phyloP scores from a whole-genome alignment of 1,284 basidiomycete genomes.

The Spongiforma sp. region DNA sequence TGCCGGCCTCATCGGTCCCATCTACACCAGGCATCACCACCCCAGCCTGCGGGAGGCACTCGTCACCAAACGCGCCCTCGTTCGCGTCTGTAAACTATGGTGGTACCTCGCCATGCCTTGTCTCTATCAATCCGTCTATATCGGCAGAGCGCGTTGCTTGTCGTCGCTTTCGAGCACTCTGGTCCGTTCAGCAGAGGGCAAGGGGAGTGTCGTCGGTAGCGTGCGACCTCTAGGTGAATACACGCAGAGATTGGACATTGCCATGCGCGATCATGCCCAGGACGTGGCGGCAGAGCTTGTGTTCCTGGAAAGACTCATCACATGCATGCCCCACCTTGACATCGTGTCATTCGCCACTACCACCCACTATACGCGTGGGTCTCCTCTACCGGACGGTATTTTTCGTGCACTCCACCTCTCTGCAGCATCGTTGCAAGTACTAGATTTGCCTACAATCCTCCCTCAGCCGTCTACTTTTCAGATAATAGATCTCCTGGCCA shows the following conservation, averaged over 20 bases:
- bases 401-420: slow-evolving; percentile 20
- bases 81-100: slow-evolving; percentile 47
- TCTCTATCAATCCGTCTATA: slow-evolving; percentile 40
- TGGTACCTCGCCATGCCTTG: slow-evolving; percentile 35
- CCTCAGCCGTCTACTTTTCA: not conserved
- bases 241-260: slow-evolving; percentile 41
- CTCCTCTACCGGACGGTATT: slow-evolving; percentile 8
- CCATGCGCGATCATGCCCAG: slow-evolving; percentile 30
- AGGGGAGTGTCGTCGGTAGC: slow-evolving; percentile 12
- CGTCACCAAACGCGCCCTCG: slow-evolving; percentile 40
- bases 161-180: slow-evolving; percentile 31
- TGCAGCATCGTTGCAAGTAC: slow-evolving; percentile 23
- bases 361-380: not conserved
- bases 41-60: slow-evolving; percentile 24
- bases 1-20: slow-evolving; percentile 17
- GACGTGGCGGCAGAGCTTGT: slow-evolving; percentile 8
- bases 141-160: slow-evolving; percentile 31
- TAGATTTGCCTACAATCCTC: slow-evolving; percentile 21
- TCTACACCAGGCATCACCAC: slow-evolving; percentile 10
- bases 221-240: slow-evolving; percentile 31
- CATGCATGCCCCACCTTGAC: slow-evolving; percentile 33
- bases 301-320: slow-evolving; percentile 27
- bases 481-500: slow-evolving; percentile 12
- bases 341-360: slow-evolving; percentile 31
- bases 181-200: slow-evolving; percentile 12